phyloP scores from a whole-genome alignment of 1,284 basidiomycete species.

The Trametes hirsuta region DNA sequence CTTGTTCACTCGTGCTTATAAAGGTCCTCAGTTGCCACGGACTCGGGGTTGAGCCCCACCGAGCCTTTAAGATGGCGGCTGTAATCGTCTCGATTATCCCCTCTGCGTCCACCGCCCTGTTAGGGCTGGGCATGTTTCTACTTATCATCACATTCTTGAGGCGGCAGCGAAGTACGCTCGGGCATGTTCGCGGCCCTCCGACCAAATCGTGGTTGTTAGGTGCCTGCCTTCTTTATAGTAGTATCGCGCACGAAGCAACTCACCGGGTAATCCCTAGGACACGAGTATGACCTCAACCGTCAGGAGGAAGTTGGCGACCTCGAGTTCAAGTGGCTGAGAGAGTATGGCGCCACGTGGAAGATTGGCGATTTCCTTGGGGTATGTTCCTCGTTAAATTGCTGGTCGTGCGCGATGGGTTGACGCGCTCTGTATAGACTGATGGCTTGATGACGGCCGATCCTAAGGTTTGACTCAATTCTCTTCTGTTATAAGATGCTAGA shows the following conservation, averaged over 20 bases:
- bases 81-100: background rate
- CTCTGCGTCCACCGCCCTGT: background rate
- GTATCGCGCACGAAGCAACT: background rate
- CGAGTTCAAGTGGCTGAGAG: constrained; percentile 26
- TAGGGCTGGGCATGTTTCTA: background rate
- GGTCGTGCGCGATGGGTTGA: background rate
- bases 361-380: constrained; percentile 22
- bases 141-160: background rate
- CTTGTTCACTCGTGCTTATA: too few relatives aligned
- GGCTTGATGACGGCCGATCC: constrained; percentile 20
- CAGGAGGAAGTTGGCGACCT: constrained; percentile 26
- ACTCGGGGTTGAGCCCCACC: too few relatives aligned
- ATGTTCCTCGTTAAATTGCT: background rate
- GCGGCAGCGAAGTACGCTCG: background rate
- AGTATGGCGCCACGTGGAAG: constrained; percentile 30
- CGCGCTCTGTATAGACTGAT: background rate
- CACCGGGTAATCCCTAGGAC: constrained; percentile 2
- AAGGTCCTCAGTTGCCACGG: too few relatives aligned
- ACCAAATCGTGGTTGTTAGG: background rate
- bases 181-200: constrained; percentile 4
- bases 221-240: too few relatives aligned
- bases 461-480: constrained; percentile 5
- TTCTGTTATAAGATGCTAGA: background rate
- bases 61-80: background rate
- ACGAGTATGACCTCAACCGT: constrained; percentile 19